Percentiles rank a stretch among this genome's conserved stretches.
phyloP scores from a whole-genome alignment of 164 flowering plant species.

The Tetrastigma voinierianum region DNA sequence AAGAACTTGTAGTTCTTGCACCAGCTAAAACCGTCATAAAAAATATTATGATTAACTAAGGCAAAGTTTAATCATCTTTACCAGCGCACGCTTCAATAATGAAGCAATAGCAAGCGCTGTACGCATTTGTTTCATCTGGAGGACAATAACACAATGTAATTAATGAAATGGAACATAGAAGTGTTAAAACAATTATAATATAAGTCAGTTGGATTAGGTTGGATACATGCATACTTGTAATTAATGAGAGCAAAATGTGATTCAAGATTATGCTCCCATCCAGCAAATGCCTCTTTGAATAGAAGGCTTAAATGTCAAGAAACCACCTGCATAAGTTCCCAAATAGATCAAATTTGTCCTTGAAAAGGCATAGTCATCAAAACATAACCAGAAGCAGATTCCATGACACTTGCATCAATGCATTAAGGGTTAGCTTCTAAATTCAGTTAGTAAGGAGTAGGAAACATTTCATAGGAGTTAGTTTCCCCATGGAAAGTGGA shows the following conservation, averaged over 20 bases:
- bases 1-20: not conserved
- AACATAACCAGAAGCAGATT: not conserved
- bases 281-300: constrained; percentile 78
- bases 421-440: too few species aligned
- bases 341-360: not conserved
- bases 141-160: constrained; percentile 10
- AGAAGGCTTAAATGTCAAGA: constrained; percentile 83
- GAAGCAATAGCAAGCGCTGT: constrained; percentile 90
- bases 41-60: not conserved
- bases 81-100: constrained; percentile 84
- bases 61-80: constrained; percentile 29
- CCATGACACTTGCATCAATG: too few species aligned
- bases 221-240: constrained; percentile 60
- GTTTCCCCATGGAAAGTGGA: too few species aligned
- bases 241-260: constrained; percentile 88
- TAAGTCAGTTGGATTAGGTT: constrained; percentile 7
- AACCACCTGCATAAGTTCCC: constrained; percentile 72
- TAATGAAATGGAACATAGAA: constrained; percentile 4
- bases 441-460: too few species aligned
- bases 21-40: not conserved
- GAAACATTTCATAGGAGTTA: too few species aligned
- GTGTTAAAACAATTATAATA: not conserved
- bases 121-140: constrained; percentile 95
- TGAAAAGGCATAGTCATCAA: not conserved
- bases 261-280: constrained; percentile 77